Base-by-base conservation (phyloP, 495 filamentous ascomycete genomes). In the Neurospora terricola region DNA sequence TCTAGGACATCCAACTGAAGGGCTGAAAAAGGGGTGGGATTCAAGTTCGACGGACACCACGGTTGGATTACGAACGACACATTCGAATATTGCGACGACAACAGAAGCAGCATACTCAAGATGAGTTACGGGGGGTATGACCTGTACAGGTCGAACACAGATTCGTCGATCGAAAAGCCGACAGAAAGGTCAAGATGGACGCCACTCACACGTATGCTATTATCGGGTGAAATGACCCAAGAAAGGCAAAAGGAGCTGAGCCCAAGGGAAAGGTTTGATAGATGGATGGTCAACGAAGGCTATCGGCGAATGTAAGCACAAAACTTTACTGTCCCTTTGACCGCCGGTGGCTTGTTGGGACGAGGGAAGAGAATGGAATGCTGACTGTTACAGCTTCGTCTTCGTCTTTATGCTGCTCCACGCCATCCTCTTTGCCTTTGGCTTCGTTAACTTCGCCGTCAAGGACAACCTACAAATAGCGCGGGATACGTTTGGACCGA, bases 261-360 rank as follows among this genome's bases (percentile, higher is more conserved):
- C 69, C 79, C 82, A 71, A 77, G 83, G 71, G 83, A 88, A 76
- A 86, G 84, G 75, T 84, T 86, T 73, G 84, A 86, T 68, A 78
- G 83, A 76, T 91, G 90, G 91, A 92, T 93, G 90, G 90, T 93
- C 70, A 92, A 92, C 78, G 91, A 93, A 79, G 91, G 91, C 74
- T 92, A 91, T 78, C 84, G 90, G 74, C 85, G 89, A 87, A 87
- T 94, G 87, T 92, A 83, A 70, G 88, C 83, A 30, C 38, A 66
- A 6, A 23, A 16, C 1, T 18, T 37, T 69, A 23, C 66, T 4
- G 9, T 43, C 72, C 30, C 34, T 18, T 30, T 9, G 48, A 21
- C 48, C n/a, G 70, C 18, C 18, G n/a, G 4, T 45, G 16, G 23
- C 43, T n/a, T 36, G 36, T 70, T 72, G 18, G 8, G 45, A 18